These are phyloP conservation scores for Epichloe typhina DNA, from an alignment of 2,329 filamentous ascomycete genomes.

Conservation along the genomic window DNA sequence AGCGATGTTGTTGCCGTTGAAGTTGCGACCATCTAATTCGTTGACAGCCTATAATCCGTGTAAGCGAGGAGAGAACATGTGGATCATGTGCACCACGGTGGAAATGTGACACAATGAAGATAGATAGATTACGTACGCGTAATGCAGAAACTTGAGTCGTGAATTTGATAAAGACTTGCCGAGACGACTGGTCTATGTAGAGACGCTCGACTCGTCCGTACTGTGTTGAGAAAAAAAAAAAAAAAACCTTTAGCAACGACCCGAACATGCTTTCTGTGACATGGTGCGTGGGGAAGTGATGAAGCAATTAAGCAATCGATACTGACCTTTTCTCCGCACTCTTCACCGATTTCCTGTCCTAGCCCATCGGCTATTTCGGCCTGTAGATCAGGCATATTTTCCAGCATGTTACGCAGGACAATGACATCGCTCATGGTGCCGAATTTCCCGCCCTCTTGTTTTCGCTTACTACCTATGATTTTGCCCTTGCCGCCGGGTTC, in stretches of 20 bases:
- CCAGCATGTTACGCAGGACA: slow-evolving; percentile 71
- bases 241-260: too few relatives aligned
- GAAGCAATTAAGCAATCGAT: too few relatives aligned
- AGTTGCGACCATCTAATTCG: slow-evolving; percentile 73
- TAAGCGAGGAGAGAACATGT: not conserved
- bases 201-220: slow-evolving; percentile 76
- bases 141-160: slow-evolving; percentile 74
- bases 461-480: slow-evolving; percentile 66
- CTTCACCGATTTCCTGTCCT: slow-evolving; percentile 89
- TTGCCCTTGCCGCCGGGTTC: slow-evolving; percentile 57
- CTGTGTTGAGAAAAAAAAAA: slow-evolving; percentile 23
- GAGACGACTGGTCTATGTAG: slow-evolving; percentile 52
- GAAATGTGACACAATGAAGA: not conserved
- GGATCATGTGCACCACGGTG: too few relatives aligned
- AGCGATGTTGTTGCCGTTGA: slow-evolving; percentile 75
- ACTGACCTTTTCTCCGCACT: slow-evolving; percentile 65
- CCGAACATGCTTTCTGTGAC: too few relatives aligned
- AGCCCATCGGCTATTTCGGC: slow-evolving; percentile 64
- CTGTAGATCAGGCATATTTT: slow-evolving; percentile 63
- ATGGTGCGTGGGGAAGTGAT: not conserved
- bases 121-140: slow-evolving; percentile 42
- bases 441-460: slow-evolving; percentile 37
- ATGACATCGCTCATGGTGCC: slow-evolving; percentile 72
- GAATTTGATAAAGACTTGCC: slow-evolving; percentile 85
- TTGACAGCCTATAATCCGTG: slow-evolving; percentile 63